Conservation (phyloP, 208 protist genomes). For the Leishmania aethiopica region DNA sequence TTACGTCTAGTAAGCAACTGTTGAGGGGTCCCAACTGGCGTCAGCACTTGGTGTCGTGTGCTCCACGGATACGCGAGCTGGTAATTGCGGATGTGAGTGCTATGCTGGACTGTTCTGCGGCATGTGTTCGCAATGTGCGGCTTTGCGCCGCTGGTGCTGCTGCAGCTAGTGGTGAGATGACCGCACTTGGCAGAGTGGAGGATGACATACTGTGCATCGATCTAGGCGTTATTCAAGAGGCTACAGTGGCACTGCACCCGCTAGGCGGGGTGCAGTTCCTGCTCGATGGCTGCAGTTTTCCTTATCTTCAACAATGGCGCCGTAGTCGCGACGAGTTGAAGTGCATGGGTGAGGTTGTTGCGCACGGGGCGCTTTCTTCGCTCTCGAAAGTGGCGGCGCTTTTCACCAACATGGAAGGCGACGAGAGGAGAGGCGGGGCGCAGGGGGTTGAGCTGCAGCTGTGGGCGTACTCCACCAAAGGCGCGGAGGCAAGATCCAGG, state of each 20-base stretch:
- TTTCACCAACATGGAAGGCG: not conserved
- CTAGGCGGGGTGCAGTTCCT: conserved; percentile 18
- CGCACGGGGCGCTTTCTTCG: not conserved
- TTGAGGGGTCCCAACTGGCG: conserved; percentile 7
- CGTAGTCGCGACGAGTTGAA: conserved; percentile 17
- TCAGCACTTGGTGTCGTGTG: not conserved
- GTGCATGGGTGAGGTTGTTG: not conserved
- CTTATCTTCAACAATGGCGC: conserved; percentile 26
- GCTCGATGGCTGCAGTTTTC: conserved; percentile 15
- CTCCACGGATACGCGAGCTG: conserved; percentile 10
- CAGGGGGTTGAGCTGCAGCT: conserved; percentile 9
- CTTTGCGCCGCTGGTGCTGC: conserved; percentile 3
- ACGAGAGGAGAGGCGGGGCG: not conserved
- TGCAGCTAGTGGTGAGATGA: not conserved
- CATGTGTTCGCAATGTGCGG: conserved; percentile 27
- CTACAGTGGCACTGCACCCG: conserved; percentile 11
- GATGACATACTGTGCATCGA: not conserved
- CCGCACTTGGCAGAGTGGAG: not conserved
- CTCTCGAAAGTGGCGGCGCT: not conserved
- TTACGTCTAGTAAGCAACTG: not conserved
- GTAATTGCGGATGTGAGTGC: conserved; percentile 26
- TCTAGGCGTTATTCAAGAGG: conserved; percentile 28
- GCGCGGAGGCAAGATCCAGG: not conserved
- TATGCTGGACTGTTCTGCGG: conserved; percentile 16
- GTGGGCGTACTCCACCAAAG: conserved; percentile 13